Evolutionary conservation across 176 grass and related monocot genomes (phyloP).

Genomic region (Pharus latifolius): DNA sequence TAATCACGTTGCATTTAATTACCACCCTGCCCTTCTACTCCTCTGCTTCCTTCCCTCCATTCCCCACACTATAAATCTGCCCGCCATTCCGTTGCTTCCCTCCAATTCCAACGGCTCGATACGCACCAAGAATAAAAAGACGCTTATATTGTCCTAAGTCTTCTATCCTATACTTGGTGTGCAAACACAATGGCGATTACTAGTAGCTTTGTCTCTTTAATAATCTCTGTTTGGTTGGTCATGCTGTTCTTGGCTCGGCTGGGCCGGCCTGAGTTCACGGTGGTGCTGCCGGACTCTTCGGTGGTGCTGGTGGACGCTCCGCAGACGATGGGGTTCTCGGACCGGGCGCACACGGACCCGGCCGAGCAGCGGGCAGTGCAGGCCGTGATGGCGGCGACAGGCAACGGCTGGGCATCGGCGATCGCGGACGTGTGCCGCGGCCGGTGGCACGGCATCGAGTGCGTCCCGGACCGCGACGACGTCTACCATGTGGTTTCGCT

Average conservation of each 20-base stretch:
- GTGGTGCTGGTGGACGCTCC: conserved; percentile 37
- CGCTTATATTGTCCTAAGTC: no score
- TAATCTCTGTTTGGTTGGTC: no score
- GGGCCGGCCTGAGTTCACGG: conserved; percentile 56
- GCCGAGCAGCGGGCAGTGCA: conserved; percentile 70
- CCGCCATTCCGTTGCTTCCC: conserved; percentile 29
- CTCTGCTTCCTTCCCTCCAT: background rate
- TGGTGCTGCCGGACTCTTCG: conserved; percentile 73
- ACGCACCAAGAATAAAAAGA: no score
- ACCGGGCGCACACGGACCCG: conserved; percentile 53
- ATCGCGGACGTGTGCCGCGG: conserved; percentile 80
- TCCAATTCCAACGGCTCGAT: conserved; percentile 19
- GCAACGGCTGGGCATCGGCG: conserved; percentile 62
- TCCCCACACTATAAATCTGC: conserved; percentile 42
- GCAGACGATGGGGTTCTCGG: conserved; percentile 52
- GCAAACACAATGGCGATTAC: no score
- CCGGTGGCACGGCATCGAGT: conserved; percentile 98
- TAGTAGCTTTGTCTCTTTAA: no score
- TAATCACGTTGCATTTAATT: conserved; percentile 23
- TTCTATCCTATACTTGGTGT: no score
- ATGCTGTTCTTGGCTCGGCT: background rate
- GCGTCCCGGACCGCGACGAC: conserved; percentile 50
- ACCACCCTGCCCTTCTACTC: background rate
- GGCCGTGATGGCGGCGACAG: conserved; percentile 70
- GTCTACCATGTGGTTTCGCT: conserved; percentile 88